These are phyloP conservation scores for Kodamaea laetipori DNA, from an alignment of 805 yeast species.

Conservation along the genomic window DNA sequence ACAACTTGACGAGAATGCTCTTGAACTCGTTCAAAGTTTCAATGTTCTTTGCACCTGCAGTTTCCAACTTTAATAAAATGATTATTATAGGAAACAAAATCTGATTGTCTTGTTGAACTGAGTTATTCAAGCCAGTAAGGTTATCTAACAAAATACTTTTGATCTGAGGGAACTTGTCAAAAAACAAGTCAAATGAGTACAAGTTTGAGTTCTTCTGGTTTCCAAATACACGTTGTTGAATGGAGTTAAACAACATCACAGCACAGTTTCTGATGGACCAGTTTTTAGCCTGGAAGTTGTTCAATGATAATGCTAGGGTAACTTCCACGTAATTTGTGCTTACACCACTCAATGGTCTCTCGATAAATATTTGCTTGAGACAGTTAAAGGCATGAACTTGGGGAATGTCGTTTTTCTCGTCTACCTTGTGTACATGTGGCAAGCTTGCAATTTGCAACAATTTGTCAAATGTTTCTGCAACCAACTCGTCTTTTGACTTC, in stretches of 20 bases:
- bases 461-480: conserved; percentile 51
- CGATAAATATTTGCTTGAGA: conserved; percentile 71
- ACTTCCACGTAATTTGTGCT: conserved; percentile 55
- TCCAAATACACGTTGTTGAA: conserved; percentile 81
- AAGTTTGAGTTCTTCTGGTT: conserved; percentile 48
- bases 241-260: conserved; percentile 85
- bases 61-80: conserved; percentile 66
- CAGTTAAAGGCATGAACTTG: conserved; percentile 95
- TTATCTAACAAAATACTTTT: conserved; percentile 47
- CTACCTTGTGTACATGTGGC: conserved; percentile 50
- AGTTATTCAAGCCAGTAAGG: conserved; percentile 22
- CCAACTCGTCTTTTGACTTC: conserved; percentile 29
- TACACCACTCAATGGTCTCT: conserved; percentile 59
- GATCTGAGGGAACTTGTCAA: conserved; percentile 60
- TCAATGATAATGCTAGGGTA: conserved; percentile 62
- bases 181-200: conserved; percentile 66
- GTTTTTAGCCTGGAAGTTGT: conserved; percentile 60
- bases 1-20: conserved; percentile 33
- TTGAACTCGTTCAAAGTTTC: conserved; percentile 53
- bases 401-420: conserved; percentile 69
- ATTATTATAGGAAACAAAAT: conserved; percentile 75
- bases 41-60: conserved; percentile 51
- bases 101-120: conserved; percentile 40
- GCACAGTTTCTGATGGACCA: conserved; percentile 95
- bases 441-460: conserved; percentile 56